These are phyloP conservation scores for Spergularia marina DNA, from an alignment of 148 eudicot genomes.

Conservation along the genomic window DNA sequence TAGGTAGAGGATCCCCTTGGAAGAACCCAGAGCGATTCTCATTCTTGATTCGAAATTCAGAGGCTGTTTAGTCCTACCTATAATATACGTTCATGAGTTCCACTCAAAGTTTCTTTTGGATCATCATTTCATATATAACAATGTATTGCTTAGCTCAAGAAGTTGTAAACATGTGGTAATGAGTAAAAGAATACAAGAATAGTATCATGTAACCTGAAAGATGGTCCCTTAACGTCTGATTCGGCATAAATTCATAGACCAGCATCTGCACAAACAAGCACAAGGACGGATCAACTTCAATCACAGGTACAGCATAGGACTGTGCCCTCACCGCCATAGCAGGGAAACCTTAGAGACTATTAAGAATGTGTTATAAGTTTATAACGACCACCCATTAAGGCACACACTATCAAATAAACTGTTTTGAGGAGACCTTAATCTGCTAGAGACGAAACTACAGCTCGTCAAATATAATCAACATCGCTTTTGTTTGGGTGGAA, in stretches of 20 bases:
- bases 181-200: conserved; percentile 17
- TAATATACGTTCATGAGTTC: background rate
- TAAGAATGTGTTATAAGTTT: background rate
- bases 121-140: background rate
- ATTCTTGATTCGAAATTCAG: conserved; percentile 38
- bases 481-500: background rate
- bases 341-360: background rate
- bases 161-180: conserved; percentile 19
- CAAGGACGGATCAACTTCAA: background rate
- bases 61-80: conserved; percentile 49
- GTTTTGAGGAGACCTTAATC: background rate
- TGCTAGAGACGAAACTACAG: background rate
- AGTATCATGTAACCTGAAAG: conserved; percentile 44
- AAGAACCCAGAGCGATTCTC: conserved; percentile 62
- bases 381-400: background rate
- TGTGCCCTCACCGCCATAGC: background rate
- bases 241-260: conserved; percentile 87
- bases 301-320: background rate
- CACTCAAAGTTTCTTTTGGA: background rate
- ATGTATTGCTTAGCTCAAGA: background rate
- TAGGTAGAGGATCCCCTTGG: conserved; percentile 88
- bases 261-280: conserved; percentile 55
- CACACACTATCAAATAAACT: no score
- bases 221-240: conserved; percentile 69
- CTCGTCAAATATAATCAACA: background rate